A percentile compares a stretch with the other conserved stretches of the same genome.
These are phyloP conservation scores for Candida labiduridarum DNA, from an alignment of 1,139 yeast species.

Conservation along the genomic window DNA sequence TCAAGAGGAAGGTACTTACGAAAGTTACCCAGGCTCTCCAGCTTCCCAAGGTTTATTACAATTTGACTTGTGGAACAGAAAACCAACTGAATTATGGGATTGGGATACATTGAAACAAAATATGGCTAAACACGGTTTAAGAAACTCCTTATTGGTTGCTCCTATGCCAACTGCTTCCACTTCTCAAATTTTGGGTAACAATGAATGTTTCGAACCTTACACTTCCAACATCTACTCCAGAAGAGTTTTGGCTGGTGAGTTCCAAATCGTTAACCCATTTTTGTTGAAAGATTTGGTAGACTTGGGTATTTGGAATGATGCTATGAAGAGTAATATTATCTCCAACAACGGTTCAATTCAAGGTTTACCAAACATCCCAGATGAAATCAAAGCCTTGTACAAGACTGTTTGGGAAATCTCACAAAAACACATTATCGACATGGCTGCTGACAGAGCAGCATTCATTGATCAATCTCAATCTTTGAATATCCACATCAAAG, in stretches of 20 bases:
- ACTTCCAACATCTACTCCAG: constrained; percentile 62
- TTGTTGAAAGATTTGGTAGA: constrained; percentile 56
- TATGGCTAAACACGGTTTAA: constrained; percentile 49
- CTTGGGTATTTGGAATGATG: constrained; percentile 56
- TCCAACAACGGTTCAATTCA: constrained; percentile 59
- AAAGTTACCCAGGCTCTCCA: constrained; percentile 57
- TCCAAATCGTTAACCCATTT: constrained; percentile 61
- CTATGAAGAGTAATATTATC: constrained; percentile 55
- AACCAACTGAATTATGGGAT: constrained; percentile 59
- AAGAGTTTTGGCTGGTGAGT: constrained; percentile 64
- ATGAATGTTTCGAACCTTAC: constrained; percentile 65
- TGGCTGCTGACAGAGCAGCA: constrained; percentile 65
- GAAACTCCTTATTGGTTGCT: constrained; percentile 63
- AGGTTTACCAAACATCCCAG: constrained; percentile 52
- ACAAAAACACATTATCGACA: constrained; percentile 56
- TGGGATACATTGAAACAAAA: constrained; percentile 55
- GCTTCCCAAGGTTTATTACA: constrained; percentile 60
- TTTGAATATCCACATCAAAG: constrained; percentile 56
- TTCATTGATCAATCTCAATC: constrained; percentile 64
- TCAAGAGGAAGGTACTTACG: constrained; percentile 48
- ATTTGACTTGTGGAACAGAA: constrained; percentile 59
- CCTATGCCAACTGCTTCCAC: constrained; percentile 72
- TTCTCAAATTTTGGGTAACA: constrained; percentile 61
- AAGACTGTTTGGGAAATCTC: constrained; percentile 66
- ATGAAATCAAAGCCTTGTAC: constrained; percentile 52